Evolutionary conservation across 2,329 filamentous ascomycete species (phyloP).

Genomic region (Dothistroma septosporum): DNA sequence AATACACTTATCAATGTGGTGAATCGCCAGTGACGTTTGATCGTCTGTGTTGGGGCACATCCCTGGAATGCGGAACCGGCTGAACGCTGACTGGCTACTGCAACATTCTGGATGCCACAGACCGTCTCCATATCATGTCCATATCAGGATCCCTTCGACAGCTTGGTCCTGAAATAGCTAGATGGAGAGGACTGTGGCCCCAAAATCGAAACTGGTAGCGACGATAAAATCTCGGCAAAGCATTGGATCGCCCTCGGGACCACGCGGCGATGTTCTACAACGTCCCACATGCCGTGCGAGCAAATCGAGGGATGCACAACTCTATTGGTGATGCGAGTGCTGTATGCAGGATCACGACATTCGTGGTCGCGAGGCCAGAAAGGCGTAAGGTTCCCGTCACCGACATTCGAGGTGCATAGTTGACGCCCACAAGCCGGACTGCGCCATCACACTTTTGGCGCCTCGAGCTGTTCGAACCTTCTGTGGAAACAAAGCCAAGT

Average conservation of each 20-base stretch:
- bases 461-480: not conserved
- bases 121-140: not conserved
- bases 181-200: not conserved
- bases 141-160: not conserved
- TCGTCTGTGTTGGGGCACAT: not conserved
- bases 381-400: not conserved
- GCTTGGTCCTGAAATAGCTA: not conserved
- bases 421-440: not conserved
- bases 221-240: not conserved
- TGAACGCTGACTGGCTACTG: not conserved
- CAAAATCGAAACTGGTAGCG: not conserved
- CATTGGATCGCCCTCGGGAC: not conserved
- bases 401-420: not conserved
- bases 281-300: not conserved
- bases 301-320: not conserved
- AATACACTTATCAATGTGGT: not conserved
- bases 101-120: not conserved
- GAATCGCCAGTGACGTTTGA: not conserved
- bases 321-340: not conserved
- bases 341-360: not conserved
- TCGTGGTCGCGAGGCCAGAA: not conserved
- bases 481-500: not conserved
- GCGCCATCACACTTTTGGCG: not conserved
- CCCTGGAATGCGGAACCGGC: not conserved
- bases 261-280: not conserved